Percentiles rank a stretch among this genome's conserved stretches.
Evolutionary conservation across 2,329 filamentous ascomycete genomes (phyloP).

Genomic region (Rosellinia necatrix): DNA sequence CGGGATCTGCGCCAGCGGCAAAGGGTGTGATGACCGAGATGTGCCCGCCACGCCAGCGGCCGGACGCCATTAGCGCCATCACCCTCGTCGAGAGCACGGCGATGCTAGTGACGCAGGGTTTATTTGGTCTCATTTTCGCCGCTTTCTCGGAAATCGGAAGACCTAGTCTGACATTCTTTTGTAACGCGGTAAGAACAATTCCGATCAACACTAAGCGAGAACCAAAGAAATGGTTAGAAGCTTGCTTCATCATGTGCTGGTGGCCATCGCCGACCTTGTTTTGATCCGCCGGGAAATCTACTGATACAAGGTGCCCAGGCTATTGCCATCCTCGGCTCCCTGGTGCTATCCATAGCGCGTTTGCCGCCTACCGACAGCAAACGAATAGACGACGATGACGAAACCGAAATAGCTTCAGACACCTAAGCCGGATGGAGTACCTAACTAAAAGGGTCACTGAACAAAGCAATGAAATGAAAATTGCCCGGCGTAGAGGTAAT

Average conservation of each 20-base stretch:
- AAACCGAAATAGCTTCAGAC: not conserved
- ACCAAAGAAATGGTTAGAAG: not conserved
- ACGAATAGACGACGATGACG: constrained; percentile 44
- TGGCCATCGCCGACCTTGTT: too few relatives aligned
- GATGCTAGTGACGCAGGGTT: constrained; percentile 62
- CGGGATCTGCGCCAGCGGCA: constrained; percentile 69
- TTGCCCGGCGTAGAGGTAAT: too few relatives aligned
- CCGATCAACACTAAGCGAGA: not conserved
- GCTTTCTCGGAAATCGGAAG: constrained; percentile 63
- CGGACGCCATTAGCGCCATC: constrained; percentile 70
- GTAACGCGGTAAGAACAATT: constrained; percentile 61
- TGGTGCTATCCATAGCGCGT: constrained; percentile 49
- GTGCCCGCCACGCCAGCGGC: constrained; percentile 64
- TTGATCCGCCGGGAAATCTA: constrained; percentile 9
- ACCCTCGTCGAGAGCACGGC: constrained; percentile 73
- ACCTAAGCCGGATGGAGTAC: not conserved
- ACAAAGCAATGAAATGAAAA: too few relatives aligned
- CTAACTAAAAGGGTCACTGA: too few relatives aligned
- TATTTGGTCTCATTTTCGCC: constrained; percentile 72
- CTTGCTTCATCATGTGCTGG: too few relatives aligned
- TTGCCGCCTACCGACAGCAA: constrained; percentile 51
- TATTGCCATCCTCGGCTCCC: constrained; percentile 57
- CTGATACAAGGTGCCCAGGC: constrained; percentile 45
- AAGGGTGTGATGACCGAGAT: constrained; percentile 77
- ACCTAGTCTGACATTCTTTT: constrained; percentile 67